These are phyloP conservation scores for Acacia concinna DNA, from an alignment of 331 rosid genomes.

Conservation along the genomic window DNA sequence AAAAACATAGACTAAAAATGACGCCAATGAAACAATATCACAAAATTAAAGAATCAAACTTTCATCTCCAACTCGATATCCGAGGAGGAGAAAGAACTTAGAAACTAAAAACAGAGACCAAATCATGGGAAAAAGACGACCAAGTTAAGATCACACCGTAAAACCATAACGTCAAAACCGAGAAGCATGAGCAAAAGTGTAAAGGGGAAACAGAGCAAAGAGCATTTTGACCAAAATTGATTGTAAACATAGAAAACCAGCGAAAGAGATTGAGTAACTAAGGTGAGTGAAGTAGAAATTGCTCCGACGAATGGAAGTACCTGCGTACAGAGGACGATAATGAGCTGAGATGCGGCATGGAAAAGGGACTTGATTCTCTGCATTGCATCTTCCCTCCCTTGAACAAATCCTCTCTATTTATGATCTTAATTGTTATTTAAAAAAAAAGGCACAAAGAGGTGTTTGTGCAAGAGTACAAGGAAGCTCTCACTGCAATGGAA, in stretches of 20 bases:
- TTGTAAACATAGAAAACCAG: not conserved
- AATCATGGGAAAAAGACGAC: not conserved
- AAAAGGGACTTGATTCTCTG: no score
- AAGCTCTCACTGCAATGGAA: no score
- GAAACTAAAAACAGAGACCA: not conserved
- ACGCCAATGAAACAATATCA: not conserved
- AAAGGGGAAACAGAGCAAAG: not conserved
- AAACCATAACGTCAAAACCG: not conserved
- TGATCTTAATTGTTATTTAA: no score
- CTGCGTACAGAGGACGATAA: not conserved
- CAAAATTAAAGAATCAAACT: not conserved
- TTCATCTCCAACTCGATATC: not conserved
- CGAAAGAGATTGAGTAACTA: not conserved
- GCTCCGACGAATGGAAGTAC: not conserved
- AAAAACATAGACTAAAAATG: not conserved
- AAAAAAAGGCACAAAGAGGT: no score
- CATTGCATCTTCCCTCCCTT: no score
- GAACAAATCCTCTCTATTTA: no score
- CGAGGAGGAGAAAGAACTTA: not conserved
- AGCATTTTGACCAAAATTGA: not conserved
- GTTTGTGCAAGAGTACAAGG: no score
- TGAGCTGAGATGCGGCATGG: not conserved
- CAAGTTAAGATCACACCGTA: not conserved
- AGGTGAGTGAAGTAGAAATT: not conserved
- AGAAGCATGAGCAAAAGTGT: not conserved